Conservation (phyloP, 73 alveolate genomes). For the Paramecium octaurelia region DNA sequence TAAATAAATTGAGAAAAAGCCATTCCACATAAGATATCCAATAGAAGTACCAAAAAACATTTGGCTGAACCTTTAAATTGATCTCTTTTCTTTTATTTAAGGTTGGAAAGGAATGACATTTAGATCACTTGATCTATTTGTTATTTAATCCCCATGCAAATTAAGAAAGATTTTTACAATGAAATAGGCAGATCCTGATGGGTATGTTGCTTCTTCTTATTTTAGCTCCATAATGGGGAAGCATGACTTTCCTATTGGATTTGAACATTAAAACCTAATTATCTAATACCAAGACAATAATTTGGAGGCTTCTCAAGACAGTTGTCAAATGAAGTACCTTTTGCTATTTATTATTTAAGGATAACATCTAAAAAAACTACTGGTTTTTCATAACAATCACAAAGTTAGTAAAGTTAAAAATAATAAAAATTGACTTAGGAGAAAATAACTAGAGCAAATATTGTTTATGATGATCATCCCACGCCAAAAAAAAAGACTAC, state of each 20-base stretch:
- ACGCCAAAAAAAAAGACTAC: constrained; percentile 1
- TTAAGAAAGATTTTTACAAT: constrained; percentile 38
- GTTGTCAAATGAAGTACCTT: background rate
- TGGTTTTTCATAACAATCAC: constrained; percentile 38
- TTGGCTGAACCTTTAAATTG: constrained; percentile 20
- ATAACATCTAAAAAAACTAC: constrained; percentile 35
- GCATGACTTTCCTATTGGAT: background rate
- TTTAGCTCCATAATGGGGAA: background rate
- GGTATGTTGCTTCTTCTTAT: background rate
- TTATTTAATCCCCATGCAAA: background rate
- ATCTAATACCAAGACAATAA: background rate
- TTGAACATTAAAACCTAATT: background rate
- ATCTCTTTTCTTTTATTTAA: constrained; percentile 23
- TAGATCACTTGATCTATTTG: background rate
- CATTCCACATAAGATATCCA: constrained; percentile 31
- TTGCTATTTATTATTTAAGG: background rate
- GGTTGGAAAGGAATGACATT: constrained; percentile 51
- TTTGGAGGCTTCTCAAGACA: constrained; percentile 5
- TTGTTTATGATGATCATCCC: constrained; percentile 47
- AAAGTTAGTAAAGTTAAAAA: background rate
- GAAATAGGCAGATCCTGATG: constrained; percentile 13
- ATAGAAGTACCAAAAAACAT: constrained; percentile 37
- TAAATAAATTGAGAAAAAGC: constrained; percentile 43
- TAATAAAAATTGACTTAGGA: background rate
- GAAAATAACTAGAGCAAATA: constrained; percentile 6